These are phyloP conservation scores for Tetrahymena thermophila DNA, from an alignment of 73 alveolate species.

Conservation along the genomic window DNA sequence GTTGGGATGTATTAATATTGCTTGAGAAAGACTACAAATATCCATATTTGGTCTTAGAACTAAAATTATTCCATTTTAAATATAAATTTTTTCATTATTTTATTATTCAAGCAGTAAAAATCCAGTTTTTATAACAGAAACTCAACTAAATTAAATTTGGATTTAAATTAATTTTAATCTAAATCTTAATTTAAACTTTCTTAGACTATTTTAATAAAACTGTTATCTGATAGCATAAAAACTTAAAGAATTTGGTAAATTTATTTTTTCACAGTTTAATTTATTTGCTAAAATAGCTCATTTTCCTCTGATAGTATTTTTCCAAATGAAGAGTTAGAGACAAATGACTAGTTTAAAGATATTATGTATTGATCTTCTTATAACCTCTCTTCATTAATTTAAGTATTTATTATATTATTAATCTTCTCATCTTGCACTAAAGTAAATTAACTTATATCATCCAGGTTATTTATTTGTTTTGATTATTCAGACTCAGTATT, in stretches of 20 bases:
- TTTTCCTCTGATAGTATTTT: not conserved
- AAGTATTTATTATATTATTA: too few relatives aligned
- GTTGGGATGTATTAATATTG: not conserved
- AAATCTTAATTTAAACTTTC: not conserved
- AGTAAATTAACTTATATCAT: too few relatives aligned
- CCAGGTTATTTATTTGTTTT: too few relatives aligned
- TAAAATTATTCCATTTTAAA: not conserved
- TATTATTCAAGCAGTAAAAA: not conserved
- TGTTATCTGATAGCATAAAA: not conserved
- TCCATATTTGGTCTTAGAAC: not conserved
- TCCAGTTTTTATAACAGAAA: too few relatives aligned
- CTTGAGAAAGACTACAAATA: not conserved
- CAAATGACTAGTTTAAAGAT: not conserved
- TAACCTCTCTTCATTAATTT: not conserved
- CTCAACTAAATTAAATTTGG: not conserved
- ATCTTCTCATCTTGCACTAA: not conserved
- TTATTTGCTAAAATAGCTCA: not conserved
- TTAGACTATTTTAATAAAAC: not conserved
- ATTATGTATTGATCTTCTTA: not conserved
- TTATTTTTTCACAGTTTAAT: too few relatives aligned
- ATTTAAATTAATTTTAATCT: too few relatives aligned
- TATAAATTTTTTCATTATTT: not conserved
- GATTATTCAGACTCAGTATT: not conserved
- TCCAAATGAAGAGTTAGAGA: not conserved
- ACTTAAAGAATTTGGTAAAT: not conserved